These are phyloP conservation scores for Diversispora epigaea DNA, from an alignment of 192 early-diverging fungal species.

Conservation along the genomic window DNA sequence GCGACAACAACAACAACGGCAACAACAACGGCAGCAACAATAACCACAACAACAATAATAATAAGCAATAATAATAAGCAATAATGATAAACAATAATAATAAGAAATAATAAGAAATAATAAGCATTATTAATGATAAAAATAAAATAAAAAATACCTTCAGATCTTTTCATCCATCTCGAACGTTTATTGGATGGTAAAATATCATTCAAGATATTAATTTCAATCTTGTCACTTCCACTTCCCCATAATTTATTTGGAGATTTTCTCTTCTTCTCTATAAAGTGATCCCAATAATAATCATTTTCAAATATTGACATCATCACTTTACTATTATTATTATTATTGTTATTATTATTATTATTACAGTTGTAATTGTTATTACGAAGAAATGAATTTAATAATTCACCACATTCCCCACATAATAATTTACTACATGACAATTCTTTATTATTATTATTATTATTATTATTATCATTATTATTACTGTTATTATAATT, in stretches of 20 bases:
- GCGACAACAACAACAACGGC: too few relatives aligned
- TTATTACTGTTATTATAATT: too few relatives aligned
- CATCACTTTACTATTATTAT: not conserved
- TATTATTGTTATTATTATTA: not conserved
- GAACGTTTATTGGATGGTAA: constrained; percentile 9
- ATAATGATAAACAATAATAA: too few relatives aligned
- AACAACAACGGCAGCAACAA: too few relatives aligned
- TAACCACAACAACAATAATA: too few relatives aligned
- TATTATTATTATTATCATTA: not conserved
- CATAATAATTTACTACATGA: not conserved
- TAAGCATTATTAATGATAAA: too few relatives aligned
- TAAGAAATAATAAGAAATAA: too few relatives aligned
- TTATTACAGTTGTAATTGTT: not conserved
- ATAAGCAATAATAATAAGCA: too few relatives aligned
- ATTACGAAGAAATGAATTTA: constrained; percentile 3
- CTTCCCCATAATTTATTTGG: not conserved
- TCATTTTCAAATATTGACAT: constrained; percentile 19
- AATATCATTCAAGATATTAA: not conserved
- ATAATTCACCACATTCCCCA: constrained; percentile 9
- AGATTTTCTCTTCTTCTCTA: constrained; percentile 16
- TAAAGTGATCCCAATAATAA: constrained; percentile 12
- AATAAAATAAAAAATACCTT: not conserved
- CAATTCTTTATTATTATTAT: not conserved
- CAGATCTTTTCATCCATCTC: constrained; percentile 6
- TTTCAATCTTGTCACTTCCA: not conserved